A percentile compares a stretch with the other conserved stretches of the same genome.
Conservation (phyloP, 2,329 filamentous ascomycete species). For the Basipetospora chlamydospora region DNA sequence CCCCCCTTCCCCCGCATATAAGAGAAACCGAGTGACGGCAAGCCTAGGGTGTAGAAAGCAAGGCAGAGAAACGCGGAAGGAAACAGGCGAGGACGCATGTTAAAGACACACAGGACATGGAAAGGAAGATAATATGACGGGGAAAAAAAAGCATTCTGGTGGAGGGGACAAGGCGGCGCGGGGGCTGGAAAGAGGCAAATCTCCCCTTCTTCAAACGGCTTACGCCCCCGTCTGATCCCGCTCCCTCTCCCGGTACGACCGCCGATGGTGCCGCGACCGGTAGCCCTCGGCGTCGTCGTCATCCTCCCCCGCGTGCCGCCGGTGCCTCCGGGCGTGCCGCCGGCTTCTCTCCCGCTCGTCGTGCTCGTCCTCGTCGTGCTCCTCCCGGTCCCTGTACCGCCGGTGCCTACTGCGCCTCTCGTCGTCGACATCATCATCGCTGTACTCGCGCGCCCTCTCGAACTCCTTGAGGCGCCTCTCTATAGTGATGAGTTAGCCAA, state of each 20-base stretch:
- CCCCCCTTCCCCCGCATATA: too few relatives aligned
- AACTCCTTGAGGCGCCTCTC: conserved; percentile 2
- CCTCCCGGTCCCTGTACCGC: conserved; percentile 13
- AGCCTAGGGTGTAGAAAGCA: too few relatives aligned
- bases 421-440: conserved; percentile 16
- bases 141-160: too few relatives aligned
- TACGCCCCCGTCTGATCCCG: too few relatives aligned
- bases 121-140: too few relatives aligned
- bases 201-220: too few relatives aligned
- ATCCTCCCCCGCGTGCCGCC: conserved; percentile 15
- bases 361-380: conserved; percentile 13
- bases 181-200: too few relatives aligned
- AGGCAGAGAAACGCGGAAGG: too few relatives aligned
- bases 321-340: conserved; percentile 16
- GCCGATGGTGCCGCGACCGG: conserved; percentile 13
- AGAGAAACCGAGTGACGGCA: too few relatives aligned
- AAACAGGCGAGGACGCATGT: too few relatives aligned
- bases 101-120: too few relatives aligned
- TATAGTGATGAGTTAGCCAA: neutral
- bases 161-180: too few relatives aligned
- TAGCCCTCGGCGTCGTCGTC: conserved; percentile 15
- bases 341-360: conserved; percentile 14
- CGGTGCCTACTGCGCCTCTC: conserved; percentile 17
- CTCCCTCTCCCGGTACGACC: conserved; percentile 7
- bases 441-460: conserved; percentile 8